Conservation (phyloP, 2,329 filamentous ascomycete genomes). For the Lachnellula occidentalis region DNA sequence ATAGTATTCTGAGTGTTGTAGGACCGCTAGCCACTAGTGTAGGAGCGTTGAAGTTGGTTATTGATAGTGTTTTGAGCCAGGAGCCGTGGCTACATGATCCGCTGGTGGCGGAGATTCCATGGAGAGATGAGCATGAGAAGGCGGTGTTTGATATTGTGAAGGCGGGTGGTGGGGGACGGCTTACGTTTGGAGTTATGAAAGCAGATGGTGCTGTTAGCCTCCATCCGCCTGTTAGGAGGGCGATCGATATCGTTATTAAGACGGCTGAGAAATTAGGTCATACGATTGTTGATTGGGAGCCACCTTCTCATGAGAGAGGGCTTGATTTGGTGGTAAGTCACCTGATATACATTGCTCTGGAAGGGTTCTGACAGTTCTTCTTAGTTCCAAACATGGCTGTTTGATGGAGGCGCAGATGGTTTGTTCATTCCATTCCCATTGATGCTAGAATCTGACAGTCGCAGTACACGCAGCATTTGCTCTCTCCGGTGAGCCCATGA, state of each 20-base stretch:
- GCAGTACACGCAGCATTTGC: conserved; percentile 41
- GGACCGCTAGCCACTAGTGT: conserved; percentile 56
- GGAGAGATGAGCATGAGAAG: conserved; percentile 43
- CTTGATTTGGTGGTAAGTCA: conserved; percentile 36
- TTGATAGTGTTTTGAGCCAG: conserved; percentile 50
- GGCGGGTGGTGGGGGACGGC: conserved; percentile 30
- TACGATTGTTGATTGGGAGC: conserved; percentile 53
- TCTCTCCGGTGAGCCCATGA: conserved; percentile 49
- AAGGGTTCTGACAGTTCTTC: not conserved
- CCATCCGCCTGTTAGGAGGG: conserved; percentile 53
- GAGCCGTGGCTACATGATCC: conserved; percentile 64
- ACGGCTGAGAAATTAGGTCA: conserved; percentile 48
- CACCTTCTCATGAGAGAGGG: conserved; percentile 42
- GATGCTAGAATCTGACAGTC: not conserved
- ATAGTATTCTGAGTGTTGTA: conserved; percentile 55
- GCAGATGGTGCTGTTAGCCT: conserved; percentile 45
- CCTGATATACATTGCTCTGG: conserved; percentile 24
- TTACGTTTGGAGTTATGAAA: conserved; percentile 51
- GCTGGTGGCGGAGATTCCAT: conserved; percentile 59
- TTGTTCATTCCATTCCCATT: not conserved
- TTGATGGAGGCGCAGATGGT: conserved; percentile 46
- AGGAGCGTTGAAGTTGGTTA: conserved; percentile 48
- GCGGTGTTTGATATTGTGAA: conserved; percentile 36
- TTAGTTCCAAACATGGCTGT: conserved; percentile 34
- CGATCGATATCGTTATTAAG: conserved; percentile 45